phyloP scores from a whole-genome alignment of 805 yeast species.

The Saccharomycopsis sp. region DNA sequence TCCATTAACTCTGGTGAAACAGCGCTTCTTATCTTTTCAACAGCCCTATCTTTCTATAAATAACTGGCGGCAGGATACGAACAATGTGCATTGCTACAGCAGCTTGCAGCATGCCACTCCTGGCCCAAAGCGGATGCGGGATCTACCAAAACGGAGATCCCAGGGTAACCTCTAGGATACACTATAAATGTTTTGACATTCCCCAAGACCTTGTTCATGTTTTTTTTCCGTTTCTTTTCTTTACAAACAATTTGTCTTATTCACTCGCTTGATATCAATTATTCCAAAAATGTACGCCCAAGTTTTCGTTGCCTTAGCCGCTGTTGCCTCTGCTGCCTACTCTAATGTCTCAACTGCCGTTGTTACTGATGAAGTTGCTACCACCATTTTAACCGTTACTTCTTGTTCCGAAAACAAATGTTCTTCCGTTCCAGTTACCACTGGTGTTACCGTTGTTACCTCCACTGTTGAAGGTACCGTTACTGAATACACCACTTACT shows the following conservation, averaged over 20 bases:
- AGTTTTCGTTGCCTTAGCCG: conserved; percentile 9
- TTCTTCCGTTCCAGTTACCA: conserved; percentile 19
- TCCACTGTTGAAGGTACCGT: conserved; percentile 20
- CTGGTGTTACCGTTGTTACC: conserved; percentile 18
- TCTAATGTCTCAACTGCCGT: conserved; percentile 12
- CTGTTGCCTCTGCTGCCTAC: conserved; percentile 12
- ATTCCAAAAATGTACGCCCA: conserved; percentile 15
- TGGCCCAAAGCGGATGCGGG: background rate
- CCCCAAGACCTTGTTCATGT: background rate
- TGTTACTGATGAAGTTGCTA: conserved; percentile 17
- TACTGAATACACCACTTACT: conserved; percentile 30
- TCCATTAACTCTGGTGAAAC: too few species aligned
- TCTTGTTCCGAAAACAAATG: conserved; percentile 21
- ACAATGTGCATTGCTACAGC: too few species aligned
- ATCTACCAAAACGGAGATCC: background rate
- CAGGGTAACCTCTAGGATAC: background rate
- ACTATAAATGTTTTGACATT: too few species aligned
- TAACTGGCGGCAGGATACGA: too few species aligned
- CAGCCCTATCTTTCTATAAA: too few species aligned
- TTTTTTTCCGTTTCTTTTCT: background rate
- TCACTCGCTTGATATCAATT: background rate
- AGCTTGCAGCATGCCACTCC: too few species aligned
- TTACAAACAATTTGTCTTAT: background rate
- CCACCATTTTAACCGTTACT: conserved; percentile 24
- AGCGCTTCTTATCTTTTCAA: too few species aligned